phyloP scores from a whole-genome alignment of 2,329 filamentous ascomycete species.

The Hyphodiscus sp. region DNA sequence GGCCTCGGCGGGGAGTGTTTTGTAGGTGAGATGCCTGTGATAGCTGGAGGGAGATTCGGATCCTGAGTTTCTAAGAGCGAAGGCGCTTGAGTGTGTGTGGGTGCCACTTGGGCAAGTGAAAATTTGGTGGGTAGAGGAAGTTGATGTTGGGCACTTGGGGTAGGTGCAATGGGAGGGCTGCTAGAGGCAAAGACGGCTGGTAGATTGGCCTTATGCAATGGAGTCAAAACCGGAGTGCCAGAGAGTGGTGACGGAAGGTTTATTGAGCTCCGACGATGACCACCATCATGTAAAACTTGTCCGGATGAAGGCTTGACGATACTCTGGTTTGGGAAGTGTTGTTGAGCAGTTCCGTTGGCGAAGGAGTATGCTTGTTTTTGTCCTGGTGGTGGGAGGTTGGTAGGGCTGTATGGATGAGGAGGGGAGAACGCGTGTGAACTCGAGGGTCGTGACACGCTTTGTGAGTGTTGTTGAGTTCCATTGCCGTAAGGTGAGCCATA shows the following conservation, averaged over 20 bases:
- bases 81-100: slow-evolving; percentile 7
- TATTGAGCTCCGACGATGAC: slow-evolving; percentile 21
- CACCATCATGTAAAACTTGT: slow-evolving; percentile 13
- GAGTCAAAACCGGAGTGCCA: slow-evolving; percentile 24
- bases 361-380: slow-evolving; percentile 22
- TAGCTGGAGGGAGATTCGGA: slow-evolving; percentile 26
- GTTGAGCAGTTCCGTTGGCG: slow-evolving; percentile 19
- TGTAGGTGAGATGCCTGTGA: slow-evolving; percentile 38
- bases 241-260: slow-evolving; percentile 27
- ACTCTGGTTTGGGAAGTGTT: slow-evolving; percentile 3
- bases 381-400: slow-evolving; percentile 27
- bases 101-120: background rate
- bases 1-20: slow-evolving; percentile 35
- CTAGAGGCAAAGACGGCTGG: slow-evolving; percentile 9
- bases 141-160: slow-evolving; percentile 10
- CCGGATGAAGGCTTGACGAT: slow-evolving; percentile 5
- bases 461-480: slow-evolving; percentile 7
- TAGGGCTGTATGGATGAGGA: slow-evolving; percentile 28
- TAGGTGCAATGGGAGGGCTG: slow-evolving; percentile 7
- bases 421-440: slow-evolving; percentile 29
- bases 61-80: slow-evolving; percentile 8
- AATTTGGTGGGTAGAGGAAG: slow-evolving; percentile 12
- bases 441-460: slow-evolving; percentile 13
- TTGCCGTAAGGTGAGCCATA: slow-evolving; percentile 5
- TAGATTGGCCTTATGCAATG: slow-evolving; percentile 14